Percentiles rank a stretch among this genome's conserved stretches.
Conservation (phyloP, 225 moss, liverwort and hornwort genomes). For the Straminergon stramineum region DNA sequence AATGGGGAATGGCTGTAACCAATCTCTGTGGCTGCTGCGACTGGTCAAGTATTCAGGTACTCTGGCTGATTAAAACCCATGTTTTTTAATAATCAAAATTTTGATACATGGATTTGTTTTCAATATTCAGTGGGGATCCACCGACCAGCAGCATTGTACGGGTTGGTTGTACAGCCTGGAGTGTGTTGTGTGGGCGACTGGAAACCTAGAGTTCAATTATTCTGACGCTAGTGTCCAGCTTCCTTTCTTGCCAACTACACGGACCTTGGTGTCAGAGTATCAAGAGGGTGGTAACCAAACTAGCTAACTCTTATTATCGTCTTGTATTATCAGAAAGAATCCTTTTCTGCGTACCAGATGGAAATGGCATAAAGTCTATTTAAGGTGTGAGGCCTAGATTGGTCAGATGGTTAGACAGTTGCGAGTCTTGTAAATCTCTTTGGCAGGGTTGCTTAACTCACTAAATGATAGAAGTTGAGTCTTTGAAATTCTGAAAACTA, state of each 20-base stretch:
- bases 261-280: not conserved
- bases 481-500: not conserved
- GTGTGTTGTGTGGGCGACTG: not conserved
- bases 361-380: not conserved
- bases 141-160: not conserved
- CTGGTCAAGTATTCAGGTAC: not conserved
- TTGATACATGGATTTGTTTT: not conserved
- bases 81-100: not conserved
- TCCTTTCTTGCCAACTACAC: not conserved
- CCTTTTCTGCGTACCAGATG: not conserved
- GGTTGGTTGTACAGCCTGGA: not conserved
- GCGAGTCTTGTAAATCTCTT: not conserved
- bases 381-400: not conserved
- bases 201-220: slow-evolving; percentile 15
- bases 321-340: not conserved
- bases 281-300: not conserved
- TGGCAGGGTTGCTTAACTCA: not conserved
- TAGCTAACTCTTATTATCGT: not conserved
- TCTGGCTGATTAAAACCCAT: not conserved
- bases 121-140: not conserved
- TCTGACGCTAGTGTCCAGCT: not conserved
- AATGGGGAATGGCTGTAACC: not conserved
- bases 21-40: not conserved
- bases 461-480: not conserved
- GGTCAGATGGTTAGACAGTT: not conserved